Percentiles rank a stretch among this genome's conserved stretches.
Conservation (phyloP, 2,329 filamentous ascomycete species). For the Geosmithia putterillii region DNA sequence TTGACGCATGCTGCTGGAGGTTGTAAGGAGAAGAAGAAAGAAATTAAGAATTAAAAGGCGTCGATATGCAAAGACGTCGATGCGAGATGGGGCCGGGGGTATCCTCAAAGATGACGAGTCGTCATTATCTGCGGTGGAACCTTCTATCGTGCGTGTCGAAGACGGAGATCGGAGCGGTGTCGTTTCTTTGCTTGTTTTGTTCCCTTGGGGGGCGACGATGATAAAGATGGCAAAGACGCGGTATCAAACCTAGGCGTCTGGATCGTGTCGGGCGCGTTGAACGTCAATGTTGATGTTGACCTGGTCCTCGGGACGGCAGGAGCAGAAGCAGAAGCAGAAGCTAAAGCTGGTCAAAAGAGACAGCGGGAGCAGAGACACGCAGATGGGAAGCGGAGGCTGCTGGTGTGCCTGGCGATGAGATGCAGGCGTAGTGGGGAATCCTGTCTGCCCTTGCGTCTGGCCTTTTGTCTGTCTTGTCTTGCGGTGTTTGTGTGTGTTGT, state of each 20-base stretch:
- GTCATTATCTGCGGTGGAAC: not conserved
- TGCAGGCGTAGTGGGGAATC: not conserved
- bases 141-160: no score
- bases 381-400: not conserved
- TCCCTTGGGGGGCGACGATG: not conserved
- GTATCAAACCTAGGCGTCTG: not conserved
- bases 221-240: not conserved
- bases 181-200: not conserved
- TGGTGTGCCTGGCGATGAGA: no score
- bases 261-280: not conserved
- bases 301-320: no score
- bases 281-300: no score
- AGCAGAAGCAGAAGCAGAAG: not conserved
- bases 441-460: not conserved
- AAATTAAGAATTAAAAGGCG: not conserved
- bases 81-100: not conserved
- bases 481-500: not conserved
- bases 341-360: not conserved
- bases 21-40: not conserved
- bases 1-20: not conserved
- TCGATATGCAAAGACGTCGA: not conserved
- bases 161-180: not conserved
- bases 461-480: not conserved
- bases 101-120: not conserved
- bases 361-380: not conserved